phyloP scores from a whole-genome alignment of 192 early-diverging fungal species.

The Entophlyctis helioformis region DNA sequence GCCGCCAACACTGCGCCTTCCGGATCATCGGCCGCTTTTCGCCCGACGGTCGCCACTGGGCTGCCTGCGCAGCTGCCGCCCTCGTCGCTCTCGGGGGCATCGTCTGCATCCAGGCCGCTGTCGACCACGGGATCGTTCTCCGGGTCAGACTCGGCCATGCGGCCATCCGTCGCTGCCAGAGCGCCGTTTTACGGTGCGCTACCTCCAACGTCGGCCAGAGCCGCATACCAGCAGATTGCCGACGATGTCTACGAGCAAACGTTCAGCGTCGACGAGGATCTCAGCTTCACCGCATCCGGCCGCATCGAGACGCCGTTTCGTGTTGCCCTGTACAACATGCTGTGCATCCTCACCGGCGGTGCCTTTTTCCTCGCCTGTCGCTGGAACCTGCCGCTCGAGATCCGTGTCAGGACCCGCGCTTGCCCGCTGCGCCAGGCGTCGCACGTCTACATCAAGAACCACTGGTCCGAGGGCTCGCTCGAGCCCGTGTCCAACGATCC shows the following conservation, averaged over 20 bases:
- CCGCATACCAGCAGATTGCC: too few relatives aligned
- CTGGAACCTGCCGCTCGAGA: slow-evolving; percentile 72
- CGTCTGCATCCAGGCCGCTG: too few relatives aligned
- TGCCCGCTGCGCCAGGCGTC: slow-evolving; percentile 63
- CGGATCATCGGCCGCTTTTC: too few relatives aligned
- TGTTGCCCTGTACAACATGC: slow-evolving; percentile 47
- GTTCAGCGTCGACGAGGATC: slow-evolving; percentile 33
- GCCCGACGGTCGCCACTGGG: too few relatives aligned
- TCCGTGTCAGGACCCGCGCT: slow-evolving; percentile 50
- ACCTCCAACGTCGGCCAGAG: too few relatives aligned
- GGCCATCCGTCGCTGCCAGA: too few relatives aligned
- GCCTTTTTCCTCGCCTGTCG: slow-evolving; percentile 63
- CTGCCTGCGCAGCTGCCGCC: too few relatives aligned
- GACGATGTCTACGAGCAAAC: slow-evolving; percentile 19
- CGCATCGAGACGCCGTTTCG: slow-evolving; percentile 37
- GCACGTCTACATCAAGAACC: slow-evolving; percentile 45
- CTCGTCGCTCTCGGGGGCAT: too few relatives aligned
- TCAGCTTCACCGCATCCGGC: slow-evolving; percentile 44
- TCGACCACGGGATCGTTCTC: too few relatives aligned
- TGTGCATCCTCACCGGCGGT: slow-evolving; percentile 58
- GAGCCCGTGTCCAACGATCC: slow-evolving; percentile 5
- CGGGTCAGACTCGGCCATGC: too few relatives aligned
- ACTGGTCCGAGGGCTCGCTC: slow-evolving; percentile 27
- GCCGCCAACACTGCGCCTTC: too few relatives aligned
- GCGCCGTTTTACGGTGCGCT: too few relatives aligned